Conservation (phyloP, 306 rosid species). For the Fragaria vesca region DNA sequence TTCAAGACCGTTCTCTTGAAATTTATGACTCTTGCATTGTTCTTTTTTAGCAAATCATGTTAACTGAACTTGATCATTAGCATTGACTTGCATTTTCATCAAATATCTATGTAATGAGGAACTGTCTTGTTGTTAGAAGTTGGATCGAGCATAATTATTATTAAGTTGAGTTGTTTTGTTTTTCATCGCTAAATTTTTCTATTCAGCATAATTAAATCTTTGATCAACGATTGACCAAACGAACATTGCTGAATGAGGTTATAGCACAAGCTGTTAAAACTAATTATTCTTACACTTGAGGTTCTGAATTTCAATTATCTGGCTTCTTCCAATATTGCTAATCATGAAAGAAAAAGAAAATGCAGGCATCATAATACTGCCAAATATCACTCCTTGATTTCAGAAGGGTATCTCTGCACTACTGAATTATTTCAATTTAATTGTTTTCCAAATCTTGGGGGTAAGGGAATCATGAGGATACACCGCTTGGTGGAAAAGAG, state of each 20-base stretch:
- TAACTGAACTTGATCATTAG: neutral
- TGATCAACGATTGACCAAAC: no score
- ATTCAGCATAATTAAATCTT: no score
- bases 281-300: neutral
- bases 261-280: no score
- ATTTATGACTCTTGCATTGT: neutral
- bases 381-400: neutral
- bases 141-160: neutral
- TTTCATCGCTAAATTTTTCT: no score
- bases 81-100: neutral
- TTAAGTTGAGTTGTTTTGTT: no score
- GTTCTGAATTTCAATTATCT: neutral
- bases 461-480: constrained; percentile 10
- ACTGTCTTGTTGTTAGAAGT: neutral
- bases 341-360: neutral
- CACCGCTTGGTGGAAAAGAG: neutral
- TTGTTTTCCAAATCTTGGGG: neutral
- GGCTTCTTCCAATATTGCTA: neutral
- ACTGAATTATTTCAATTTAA: neutral
- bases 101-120: neutral
- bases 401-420: neutral
- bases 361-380: neutral
- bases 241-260: neutral
- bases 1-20: neutral
- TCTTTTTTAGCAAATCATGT: neutral